Conservation (phyloP, 345 rosid genomes). For the Pseudoturritis turrita region DNA sequence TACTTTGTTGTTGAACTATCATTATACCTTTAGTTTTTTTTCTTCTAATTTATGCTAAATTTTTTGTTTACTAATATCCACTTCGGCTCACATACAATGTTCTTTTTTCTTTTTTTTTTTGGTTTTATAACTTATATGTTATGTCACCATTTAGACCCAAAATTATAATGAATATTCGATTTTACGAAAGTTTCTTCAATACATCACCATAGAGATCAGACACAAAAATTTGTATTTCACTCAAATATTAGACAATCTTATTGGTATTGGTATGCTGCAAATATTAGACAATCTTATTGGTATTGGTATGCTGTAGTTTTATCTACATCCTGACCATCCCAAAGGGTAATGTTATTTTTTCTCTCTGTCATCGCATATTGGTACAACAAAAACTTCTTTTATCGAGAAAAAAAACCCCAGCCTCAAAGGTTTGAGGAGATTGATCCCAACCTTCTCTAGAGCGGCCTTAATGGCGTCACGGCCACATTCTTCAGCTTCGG, state of each 20-base stretch:
- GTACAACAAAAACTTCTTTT: background rate
- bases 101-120: no score
- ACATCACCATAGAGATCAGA: no score
- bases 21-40: background rate
- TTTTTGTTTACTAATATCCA: background rate
- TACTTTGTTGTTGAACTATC: background rate
- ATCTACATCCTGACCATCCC: no score
- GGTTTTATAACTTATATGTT: no score
- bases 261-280: background rate
- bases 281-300: background rate
- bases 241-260: background rate
- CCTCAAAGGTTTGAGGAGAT: slow-evolving; percentile 12
- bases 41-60: background rate
- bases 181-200: no score
- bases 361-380: background rate
- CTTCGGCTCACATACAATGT: no score
- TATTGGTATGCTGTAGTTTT: background rate
- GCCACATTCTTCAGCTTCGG: slow-evolving; percentile 32
- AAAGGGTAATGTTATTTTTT: no score
- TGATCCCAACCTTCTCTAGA: slow-evolving; percentile 26
- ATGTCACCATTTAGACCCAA: no score
- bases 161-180: no score
- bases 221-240: no score
- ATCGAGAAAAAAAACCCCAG: background rate
- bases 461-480: slow-evolving; percentile 20